Evolutionary conservation across 257 asterid species (phyloP), one percentile per base, ranked within the genome.

Genomic region (Ligustrum vulgare): DNA sequence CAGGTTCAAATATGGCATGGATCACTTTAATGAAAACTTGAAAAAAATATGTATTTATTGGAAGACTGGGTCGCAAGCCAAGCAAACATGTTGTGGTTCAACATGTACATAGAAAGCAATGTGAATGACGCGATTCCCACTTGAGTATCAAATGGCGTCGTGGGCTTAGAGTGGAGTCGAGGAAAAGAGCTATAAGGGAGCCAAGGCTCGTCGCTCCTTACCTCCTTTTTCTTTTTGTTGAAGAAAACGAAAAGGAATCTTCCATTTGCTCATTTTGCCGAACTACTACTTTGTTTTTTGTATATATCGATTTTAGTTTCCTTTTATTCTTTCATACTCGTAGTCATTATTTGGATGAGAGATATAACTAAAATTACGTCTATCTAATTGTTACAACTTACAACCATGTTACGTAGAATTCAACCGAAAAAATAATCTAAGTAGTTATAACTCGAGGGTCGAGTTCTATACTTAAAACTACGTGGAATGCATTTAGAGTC

Each of bases 101-200:
- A 51, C 31, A 2, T 41, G 65, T 70, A 70, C 37, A 70, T 39
- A 36, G 62, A 20, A 51, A 23, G 70, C 43, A 54, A 58, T 35
- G 23, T 58, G 75, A 23, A 7, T 33, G 22, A 58, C 5, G 16
- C 25, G 28, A 60, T 62, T 69, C 45, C 67, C 51, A 62, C 39
- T 33, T 51, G 45, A 28, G 54, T 36, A 15, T 56, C 43, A 8
- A 32, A 64, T 10, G 25, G 66, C 39, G 20, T 66, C 67, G 43
- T 77, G 80, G 74, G 86, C 80, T 82, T 79, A 84, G 80, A 70
- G 87, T 69, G 91, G 87, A 87, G 87, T 80, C 37, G 28, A 62
- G 72, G 54, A 4, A 41, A 69, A 45, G 76, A 6, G 72, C 7
- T 22, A 39, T 18, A 11, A 67, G 66, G 68, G 10, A 37, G 86